Base-by-base conservation (phyloP, 1,284 basidiomycete genomes). In the Tylopilus sp. region DNA sequence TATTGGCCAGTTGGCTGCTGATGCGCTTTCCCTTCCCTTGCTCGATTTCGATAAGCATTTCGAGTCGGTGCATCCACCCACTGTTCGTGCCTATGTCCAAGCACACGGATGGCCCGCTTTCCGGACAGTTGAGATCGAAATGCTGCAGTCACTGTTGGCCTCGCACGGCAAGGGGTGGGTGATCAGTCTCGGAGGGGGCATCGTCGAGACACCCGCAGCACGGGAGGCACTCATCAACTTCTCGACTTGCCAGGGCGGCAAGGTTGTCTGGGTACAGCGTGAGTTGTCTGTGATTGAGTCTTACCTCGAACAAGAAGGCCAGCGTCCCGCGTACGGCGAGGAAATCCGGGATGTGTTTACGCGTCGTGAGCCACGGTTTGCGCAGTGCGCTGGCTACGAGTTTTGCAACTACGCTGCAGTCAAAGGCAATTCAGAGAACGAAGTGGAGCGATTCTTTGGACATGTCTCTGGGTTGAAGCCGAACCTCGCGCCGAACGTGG, bases 111-210 rank as follows among this genome's bases (percentile, higher is more conserved):
- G 94, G 94, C 81, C 87, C 0, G 89, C 88, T 6, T 96, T 96
- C 86, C 89, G 95, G 32, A 79, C 79, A 29, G 86, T 84, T 1
- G 91, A 93, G 76, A 83, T 84, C 0, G 82, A 83, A 41, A 81
- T 89, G 47, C 83, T 96, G 8, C 79, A 85, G 26, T 85, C 90
- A 32, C 83, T 96, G 39, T 81, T 96, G 19, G 76, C 80, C 33
- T 81, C 86, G 26, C 84, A 90, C 69, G 74, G 83, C 3, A 85
- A 86, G 29, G 88, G 89, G 4, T 89, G 95, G 77, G 86, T 98
- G 60, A 88, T 98, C 74, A 95, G 94, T 66, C 90, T 99, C n/a
- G 97, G 98, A 16, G 98, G 98, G 7, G 97, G 97, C 0, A 91
- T 99, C 60, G 95, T 99, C 53, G 98, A 99, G 81, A 94, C 91